These are phyloP conservation scores for Ascochyta koolunga DNA, from an alignment of 2,329 filamentous ascomycete species.

Conservation along the genomic window DNA sequence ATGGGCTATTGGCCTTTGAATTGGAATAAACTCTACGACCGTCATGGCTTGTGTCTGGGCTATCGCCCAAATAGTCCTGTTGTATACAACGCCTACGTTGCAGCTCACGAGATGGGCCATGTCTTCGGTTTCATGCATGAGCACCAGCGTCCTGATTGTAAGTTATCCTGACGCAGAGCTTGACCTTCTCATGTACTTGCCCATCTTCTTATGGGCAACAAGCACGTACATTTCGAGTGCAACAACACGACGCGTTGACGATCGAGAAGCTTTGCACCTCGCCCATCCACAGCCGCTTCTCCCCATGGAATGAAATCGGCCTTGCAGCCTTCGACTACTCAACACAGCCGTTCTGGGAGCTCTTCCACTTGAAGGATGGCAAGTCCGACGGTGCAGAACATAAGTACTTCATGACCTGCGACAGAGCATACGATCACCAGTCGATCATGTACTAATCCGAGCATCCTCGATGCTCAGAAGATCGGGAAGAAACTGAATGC, in stretches of 20 bases:
- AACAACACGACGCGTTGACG: not conserved
- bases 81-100: not conserved
- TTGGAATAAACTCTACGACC: not conserved
- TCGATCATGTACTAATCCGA: conserved; percentile 16
- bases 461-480: not conserved
- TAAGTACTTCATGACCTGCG: not conserved
- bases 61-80: not conserved
- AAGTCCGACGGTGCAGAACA: not conserved
- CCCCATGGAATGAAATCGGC: not conserved
- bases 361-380: not conserved
- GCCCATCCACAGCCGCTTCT: not conserved
- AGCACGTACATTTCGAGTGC: conserved; percentile 5
- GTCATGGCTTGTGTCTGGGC: not conserved
- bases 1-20: not conserved
- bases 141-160: conserved; percentile 10
- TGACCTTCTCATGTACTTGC: not conserved
- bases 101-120: conserved; percentile 16
- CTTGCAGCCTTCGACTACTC: conserved; percentile 1
- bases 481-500: not conserved
- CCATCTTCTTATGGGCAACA: not conserved
- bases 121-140: conserved; percentile 9
- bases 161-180: not conserved
- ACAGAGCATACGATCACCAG: not conserved
- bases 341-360: not conserved
- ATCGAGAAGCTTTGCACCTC: not conserved